A percentile compares a stretch with the other conserved stretches of the same genome.
Evolutionary conservation across 805 yeast genomes (phyloP).

Genomic region (Ogataea saltuana): DNA sequence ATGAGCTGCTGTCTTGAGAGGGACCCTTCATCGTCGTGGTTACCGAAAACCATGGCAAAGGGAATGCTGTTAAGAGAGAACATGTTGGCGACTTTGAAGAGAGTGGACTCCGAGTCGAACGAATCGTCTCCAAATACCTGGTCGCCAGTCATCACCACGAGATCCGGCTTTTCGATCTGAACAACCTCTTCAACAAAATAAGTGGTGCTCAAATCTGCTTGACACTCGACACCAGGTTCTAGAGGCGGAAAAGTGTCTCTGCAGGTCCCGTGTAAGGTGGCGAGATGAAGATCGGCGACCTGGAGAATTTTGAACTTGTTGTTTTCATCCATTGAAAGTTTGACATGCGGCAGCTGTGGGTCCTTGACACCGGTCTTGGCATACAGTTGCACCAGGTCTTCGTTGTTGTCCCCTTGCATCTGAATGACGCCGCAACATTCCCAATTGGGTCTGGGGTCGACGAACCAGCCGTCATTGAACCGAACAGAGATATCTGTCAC

Average conservation of each 20-base stretch:
- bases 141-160: constrained; percentile 89
- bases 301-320: constrained; percentile 78
- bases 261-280: constrained; percentile 82
- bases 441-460: constrained; percentile 9
- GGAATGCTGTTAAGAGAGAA: constrained; percentile 71
- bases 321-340: constrained; percentile 23
- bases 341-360: constrained; percentile 8
- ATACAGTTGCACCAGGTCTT: constrained; percentile 35
- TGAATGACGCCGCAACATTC: constrained; percentile 8
- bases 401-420: constrained; percentile 1
- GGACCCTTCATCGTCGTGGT: constrained; percentile 91
- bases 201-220: constrained; percentile 76
- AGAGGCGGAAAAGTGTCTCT: constrained; percentile 63
- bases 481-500: constrained; percentile 65
- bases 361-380: constrained; percentile 30
- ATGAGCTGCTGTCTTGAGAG: constrained; percentile 61
- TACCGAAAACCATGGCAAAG: constrained; percentile 84
- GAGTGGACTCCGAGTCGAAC: constrained; percentile 79
- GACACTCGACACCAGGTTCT: constrained; percentile 47
- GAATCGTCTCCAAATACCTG: constrained; percentile 80
- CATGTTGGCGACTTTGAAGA: constrained; percentile 75
- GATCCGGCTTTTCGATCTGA: constrained; percentile 77
- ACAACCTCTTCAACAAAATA: constrained; percentile 61
- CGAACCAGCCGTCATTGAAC: constrained; percentile 77
- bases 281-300: constrained; percentile 86